Evolutionary conservation across 371 early-diverging fungal species (phyloP), one percentile per base, ranked within the genome.

Genomic region (Syncephalastrum contaminatum): DNA sequence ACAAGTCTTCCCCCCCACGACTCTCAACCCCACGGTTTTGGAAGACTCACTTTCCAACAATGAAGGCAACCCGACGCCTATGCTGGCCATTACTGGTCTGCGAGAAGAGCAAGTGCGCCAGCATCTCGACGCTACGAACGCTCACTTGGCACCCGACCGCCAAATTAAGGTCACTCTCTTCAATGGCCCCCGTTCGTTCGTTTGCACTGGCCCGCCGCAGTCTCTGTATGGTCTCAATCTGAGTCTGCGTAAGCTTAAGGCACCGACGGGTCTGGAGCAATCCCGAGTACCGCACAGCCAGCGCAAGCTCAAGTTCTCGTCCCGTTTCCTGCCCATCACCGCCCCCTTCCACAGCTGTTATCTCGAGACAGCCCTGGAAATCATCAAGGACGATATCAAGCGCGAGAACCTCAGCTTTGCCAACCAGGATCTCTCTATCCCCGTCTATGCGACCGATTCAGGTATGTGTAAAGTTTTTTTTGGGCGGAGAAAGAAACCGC

Each of bases 41-140:
- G 87, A 92, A 73, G 97, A 94, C 71, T 94, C 94, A 15, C 80
- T 93, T 44, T 79, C 77, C 61, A 90, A 91, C 81, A 87, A 88
- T 56, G 97, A 97, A 71, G 95, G 95, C 54, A 88, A 88, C 40
- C 96, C 96, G n/a, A 90, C 92, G 8, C 93, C 94, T 44, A 97
- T 97, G 97, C 81, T 97, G 64, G 83, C 91, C 60, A 83, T 95
- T 61, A 82, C 86, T 59, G 88, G 88, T 39, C 77, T 95, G 58
- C 88, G 89, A 58, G 81, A 85, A 54, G 72, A 80, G 48, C 90
- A 92, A 58, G 86, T 93, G 45, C 76, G 85, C 59, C 82, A 83
- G 63, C 90, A 93, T 62, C 82, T 92, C 48, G 86, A 92, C 46
- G 87, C 89, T 12, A 92, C 95, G 65, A 95, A 95, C 80, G 77